Base-by-base conservation (phyloP, 192 early-diverging fungal species). In the Backusella sp. region DNA sequence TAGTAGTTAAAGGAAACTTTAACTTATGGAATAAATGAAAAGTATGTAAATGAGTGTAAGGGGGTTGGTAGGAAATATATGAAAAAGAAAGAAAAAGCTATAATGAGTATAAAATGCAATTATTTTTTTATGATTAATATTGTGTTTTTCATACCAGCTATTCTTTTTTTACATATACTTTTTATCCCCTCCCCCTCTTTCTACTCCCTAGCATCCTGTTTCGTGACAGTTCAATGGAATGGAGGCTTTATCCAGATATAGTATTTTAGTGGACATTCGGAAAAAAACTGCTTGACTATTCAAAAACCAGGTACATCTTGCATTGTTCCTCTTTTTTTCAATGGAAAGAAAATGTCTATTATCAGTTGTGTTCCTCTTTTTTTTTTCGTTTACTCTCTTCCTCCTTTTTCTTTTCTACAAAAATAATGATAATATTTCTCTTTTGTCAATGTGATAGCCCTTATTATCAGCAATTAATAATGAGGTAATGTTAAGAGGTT, bases 71-170 rank as follows among this genome's bases (percentile, higher is more conserved):
- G 56, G 56, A 62, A 62, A 62, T 26, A 62, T 62, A 62, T 62
- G 26, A 59, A 26, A 59, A 59, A 62, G 56, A 62, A 62, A 62
- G 56, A 62, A 23, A 62, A 62, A 3, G 56, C 12, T 62, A 28
- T 28, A 23, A 62, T 28, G 56, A 28, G 21, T 62, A 28, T 62
- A 62, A 28, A 62, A 62, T 62, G 26, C 21, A 28, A 62, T 14
- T 28, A 28, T 62, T 62, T 62, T 53, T 62, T 62, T 62, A 53
- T 21, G 56, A 62, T 62, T 62, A 62, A 62, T 62, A 62, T 62
- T 62, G 26, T 62, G 26, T 28, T 62, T n/a, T 26, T 62, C 56
- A 62, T 62, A 62, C 56, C 56, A 62, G 56, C 21, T 73, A 56
- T 56, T 73, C 17, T 73, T 53, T 73, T 21, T 26, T 73, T 39